Conservation (phyloP, 352 stramenopile species). For the Pythium pyrilobum region DNA sequence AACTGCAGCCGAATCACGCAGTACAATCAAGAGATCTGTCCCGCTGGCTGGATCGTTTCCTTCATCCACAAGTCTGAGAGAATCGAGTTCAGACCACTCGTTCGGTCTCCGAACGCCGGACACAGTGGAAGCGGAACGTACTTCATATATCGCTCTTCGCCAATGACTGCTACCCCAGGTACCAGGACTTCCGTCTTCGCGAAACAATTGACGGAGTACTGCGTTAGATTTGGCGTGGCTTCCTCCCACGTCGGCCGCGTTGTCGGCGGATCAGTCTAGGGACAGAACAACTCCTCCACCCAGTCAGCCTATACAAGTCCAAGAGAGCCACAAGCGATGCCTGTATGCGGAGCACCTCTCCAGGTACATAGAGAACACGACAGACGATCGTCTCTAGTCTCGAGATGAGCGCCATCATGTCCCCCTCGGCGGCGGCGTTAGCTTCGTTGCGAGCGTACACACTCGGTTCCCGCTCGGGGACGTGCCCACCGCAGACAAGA, state of each 20-base stretch:
- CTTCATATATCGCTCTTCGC: constrained; percentile 57
- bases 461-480: constrained; percentile 34
- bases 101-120: too few species aligned
- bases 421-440: constrained; percentile 71
- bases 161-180: constrained; percentile 35
- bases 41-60: constrained; percentile 47
- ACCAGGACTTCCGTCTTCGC: constrained; percentile 33
- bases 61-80: constrained; percentile 43
- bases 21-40: constrained; percentile 53
- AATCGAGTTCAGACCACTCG: background rate
- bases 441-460: constrained; percentile 53
- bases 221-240: constrained; percentile 54
- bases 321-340: background rate
- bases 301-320: background rate
- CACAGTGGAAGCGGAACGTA: constrained; percentile 11
- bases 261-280: constrained; percentile 72
- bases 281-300: background rate
- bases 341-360: constrained; percentile 29
- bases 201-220: constrained; percentile 80
- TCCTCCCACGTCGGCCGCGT: constrained; percentile 44
- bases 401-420: constrained; percentile 87
- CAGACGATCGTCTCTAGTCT: constrained; percentile 85
- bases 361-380: constrained; percentile 76
- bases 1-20: constrained; percentile 45
- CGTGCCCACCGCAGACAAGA: constrained; percentile 65